Evolutionary conservation across 2,329 filamentous ascomycete genomes (phyloP).

Genomic region (Ustulina deusta): DNA sequence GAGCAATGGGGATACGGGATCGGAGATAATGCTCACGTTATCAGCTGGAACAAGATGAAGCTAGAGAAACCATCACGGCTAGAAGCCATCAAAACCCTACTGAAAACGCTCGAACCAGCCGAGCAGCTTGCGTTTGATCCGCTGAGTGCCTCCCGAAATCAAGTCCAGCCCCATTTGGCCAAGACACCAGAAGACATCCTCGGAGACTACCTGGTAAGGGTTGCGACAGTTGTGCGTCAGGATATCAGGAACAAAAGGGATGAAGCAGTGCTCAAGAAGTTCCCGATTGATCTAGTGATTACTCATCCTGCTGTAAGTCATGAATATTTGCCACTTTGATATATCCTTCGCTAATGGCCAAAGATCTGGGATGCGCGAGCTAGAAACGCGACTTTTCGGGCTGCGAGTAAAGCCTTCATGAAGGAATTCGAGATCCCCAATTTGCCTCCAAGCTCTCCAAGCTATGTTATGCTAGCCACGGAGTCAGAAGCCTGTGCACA

Average conservation of each 20-base stretch:
- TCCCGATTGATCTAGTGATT: constrained; percentile 1
- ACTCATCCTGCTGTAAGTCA: neutral
- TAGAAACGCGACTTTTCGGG: neutral
- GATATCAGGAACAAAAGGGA: constrained; percentile 1
- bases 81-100: neutral
- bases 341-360: too few relatives aligned
- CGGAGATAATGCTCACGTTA: too few relatives aligned
- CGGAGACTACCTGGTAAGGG: neutral
- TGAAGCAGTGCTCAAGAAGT: neutral
- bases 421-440: neutral
- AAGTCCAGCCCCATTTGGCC: neutral
- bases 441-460: neutral
- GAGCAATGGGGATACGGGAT: neutral
- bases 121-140: neutral
- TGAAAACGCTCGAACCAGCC: neutral
- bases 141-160: neutral
- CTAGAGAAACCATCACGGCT: neutral
- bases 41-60: too few relatives aligned
- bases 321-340: too few relatives aligned
- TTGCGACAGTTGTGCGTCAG: neutral
- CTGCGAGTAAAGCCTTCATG: neutral
- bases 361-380: neutral
- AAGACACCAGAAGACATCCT: neutral
- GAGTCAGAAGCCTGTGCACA: neutral
- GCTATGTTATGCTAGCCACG: neutral